phyloP scores from a whole-genome alignment of 1,139 yeast species.

The Suhomyces yuchorum region DNA sequence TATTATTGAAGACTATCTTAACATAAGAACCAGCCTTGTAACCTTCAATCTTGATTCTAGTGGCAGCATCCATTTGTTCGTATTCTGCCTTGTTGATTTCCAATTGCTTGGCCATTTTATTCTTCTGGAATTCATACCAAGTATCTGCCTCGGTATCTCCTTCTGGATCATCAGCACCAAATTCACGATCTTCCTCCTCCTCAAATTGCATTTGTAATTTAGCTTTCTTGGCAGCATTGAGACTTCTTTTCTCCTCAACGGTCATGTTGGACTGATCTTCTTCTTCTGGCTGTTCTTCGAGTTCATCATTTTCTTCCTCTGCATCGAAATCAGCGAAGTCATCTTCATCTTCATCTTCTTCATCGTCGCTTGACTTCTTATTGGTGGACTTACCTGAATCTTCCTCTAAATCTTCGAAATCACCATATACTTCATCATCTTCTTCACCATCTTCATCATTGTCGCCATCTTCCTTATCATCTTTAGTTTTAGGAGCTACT shows the following conservation, averaged over 20 bases:
- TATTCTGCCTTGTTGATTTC: conserved; percentile 87
- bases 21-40: conserved; percentile 93
- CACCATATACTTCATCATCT: conserved; percentile 66
- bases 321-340: conserved; percentile 60
- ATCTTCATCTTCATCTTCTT: conserved; percentile 25
- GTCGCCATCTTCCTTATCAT: conserved; percentile 37
- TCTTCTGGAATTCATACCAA: conserved; percentile 97
- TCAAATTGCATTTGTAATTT: conserved; percentile 86
- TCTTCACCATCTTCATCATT: conserved; percentile 41
- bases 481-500: conserved; percentile 61
- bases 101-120: conserved; percentile 93
- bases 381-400: conserved; percentile 17
- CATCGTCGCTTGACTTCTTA: conserved; percentile 18
- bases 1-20: conserved; percentile 74
- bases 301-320: conserved; percentile 34
- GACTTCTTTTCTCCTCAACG: conserved; percentile 69
- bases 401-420: conserved; percentile 73
- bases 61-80: conserved; percentile 70
- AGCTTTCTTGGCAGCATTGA: conserved; percentile 88
- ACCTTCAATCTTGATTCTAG: conserved; percentile 86
- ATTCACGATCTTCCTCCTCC: conserved; percentile 82
- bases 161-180: conserved; percentile 73
- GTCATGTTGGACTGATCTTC: conserved; percentile 48
- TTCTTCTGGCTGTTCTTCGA: conserved; percentile 29
- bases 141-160: conserved; percentile 81